Evolutionary conservation across 192 early-diverging fungal species (phyloP).

Genomic region (Pecoramyces ruminantium): DNA sequence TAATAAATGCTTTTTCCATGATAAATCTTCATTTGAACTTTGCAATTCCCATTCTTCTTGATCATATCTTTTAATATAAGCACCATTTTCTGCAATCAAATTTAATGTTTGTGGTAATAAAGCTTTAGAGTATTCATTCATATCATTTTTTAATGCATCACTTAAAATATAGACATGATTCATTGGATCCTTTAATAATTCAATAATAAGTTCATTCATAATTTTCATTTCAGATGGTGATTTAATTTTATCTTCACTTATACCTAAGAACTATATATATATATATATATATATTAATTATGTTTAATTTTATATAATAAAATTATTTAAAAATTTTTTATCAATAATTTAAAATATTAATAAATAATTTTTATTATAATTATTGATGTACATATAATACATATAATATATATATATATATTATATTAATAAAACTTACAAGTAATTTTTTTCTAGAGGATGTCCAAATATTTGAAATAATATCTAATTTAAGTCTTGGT

Average conservation of each 20-base stretch:
- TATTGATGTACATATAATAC: too few relatives aligned
- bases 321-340: too few relatives aligned
- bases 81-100: background rate
- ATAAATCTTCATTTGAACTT: background rate
- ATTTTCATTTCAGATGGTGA: background rate
- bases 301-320: too few relatives aligned
- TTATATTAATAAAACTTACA: slow-evolving; percentile 5
- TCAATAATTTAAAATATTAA: too few relatives aligned
- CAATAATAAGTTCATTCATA: background rate
- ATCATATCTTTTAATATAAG: background rate
- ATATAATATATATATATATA: background rate
- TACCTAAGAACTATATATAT: background rate
- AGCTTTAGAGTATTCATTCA: background rate
- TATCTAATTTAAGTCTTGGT: background rate
- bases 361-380: too few relatives aligned
- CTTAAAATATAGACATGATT: background rate
- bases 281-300: background rate
- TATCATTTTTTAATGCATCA: background rate
- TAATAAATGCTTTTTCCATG: background rate
- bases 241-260: background rate
- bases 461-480: slow-evolving; percentile 15
- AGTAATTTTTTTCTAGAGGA: slow-evolving; percentile 16
- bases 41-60: background rate
- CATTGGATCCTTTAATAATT: background rate
- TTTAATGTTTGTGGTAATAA: background rate